phyloP scores from a whole-genome alignment of 441 rosid species.

The Daphne laureola region DNA sequence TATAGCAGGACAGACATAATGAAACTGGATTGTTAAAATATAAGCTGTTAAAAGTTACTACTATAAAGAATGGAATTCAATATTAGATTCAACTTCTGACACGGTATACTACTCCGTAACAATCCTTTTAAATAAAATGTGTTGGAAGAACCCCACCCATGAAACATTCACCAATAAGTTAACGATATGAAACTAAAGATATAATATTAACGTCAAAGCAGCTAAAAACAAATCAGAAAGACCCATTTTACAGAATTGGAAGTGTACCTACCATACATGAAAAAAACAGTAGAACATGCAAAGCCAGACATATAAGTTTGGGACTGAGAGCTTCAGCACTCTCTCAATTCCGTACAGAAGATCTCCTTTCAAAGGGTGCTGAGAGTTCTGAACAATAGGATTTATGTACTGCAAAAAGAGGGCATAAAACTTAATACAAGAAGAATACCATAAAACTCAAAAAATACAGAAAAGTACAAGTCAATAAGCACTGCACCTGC shows the following conservation, averaged over 20 bases:
- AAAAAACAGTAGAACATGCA: slow-evolving; percentile 99
- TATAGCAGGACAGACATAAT: slow-evolving; percentile 11
- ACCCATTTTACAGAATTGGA: slow-evolving; percentile 1
- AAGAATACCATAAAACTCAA: slow-evolving; percentile 1
- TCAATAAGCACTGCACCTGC: slow-evolving; percentile 38
- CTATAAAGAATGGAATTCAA: too few relatives aligned
- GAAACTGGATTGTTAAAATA: slow-evolving; percentile 2
- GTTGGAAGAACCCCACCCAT: background rate
- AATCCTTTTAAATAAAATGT: background rate
- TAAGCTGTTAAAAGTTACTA: too few relatives aligned
- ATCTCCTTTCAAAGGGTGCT: slow-evolving; percentile 92
- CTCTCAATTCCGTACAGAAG: slow-evolving; percentile 83
- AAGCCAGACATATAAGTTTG: slow-evolving; percentile 95
- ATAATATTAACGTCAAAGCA: slow-evolving; percentile 1
- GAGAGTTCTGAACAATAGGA: slow-evolving; percentile 91
- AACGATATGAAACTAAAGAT: background rate
- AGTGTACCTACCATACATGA: slow-evolving; percentile 72
- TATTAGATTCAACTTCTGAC: too few relatives aligned
- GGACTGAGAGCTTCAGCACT: slow-evolving; percentile 96
- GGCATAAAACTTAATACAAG: slow-evolving; percentile 23
- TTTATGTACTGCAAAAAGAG: slow-evolving; percentile 80
- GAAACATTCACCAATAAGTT: background rate
- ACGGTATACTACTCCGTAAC: too few relatives aligned
- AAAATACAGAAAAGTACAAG: slow-evolving; percentile 5
- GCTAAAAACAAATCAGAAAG: slow-evolving; percentile 2